A percentile compares a stretch with the other conserved stretches of the same genome.
phyloP scores from a whole-genome alignment of 139 green algal species.

The Picochlorum sp. region DNA sequence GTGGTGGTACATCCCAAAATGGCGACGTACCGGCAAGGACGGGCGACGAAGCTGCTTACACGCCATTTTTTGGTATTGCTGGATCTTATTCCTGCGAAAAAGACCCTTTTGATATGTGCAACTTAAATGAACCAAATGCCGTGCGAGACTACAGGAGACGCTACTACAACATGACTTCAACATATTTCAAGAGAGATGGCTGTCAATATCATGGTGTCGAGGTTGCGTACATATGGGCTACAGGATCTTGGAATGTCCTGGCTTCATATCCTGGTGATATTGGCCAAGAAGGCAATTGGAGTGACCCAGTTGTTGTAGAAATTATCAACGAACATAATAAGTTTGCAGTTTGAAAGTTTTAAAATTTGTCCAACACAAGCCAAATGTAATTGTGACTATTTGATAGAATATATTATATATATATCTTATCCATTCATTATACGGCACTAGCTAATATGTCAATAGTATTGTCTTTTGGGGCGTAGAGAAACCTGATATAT shows the following conservation, averaged over 20 bases:
- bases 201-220: slow-evolving; percentile 21
- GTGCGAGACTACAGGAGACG: slow-evolving; percentile 15
- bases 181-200: slow-evolving; percentile 11
- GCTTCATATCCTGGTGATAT: slow-evolving; percentile 23
- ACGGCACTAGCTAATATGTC: too few species aligned
- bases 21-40: slow-evolving; percentile 16
- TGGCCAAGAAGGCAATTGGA: slow-evolving; percentile 9
- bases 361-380: too few species aligned
- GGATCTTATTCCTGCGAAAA: slow-evolving; percentile 19
- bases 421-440: too few species aligned
- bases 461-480: too few species aligned
- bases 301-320: slow-evolving; percentile 10
- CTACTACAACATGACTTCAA: slow-evolving; percentile 8
- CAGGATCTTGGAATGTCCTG: slow-evolving; percentile 25
- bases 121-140: background rate
- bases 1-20: slow-evolving; percentile 13
- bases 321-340: slow-evolving; percentile 25
- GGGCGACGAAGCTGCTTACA: slow-evolving; percentile 15
- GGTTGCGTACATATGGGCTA: slow-evolving; percentile 31
- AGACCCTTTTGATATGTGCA: slow-evolving; percentile 15
- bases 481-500: too few species aligned
- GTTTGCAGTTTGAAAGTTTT: too few species aligned
- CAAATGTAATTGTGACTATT: too few species aligned
- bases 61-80: slow-evolving; percentile 28
- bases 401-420: too few species aligned